Evolutionary conservation across 2,329 filamentous ascomycete species (phyloP).

Genomic region (Phialocephala subalpina): DNA sequence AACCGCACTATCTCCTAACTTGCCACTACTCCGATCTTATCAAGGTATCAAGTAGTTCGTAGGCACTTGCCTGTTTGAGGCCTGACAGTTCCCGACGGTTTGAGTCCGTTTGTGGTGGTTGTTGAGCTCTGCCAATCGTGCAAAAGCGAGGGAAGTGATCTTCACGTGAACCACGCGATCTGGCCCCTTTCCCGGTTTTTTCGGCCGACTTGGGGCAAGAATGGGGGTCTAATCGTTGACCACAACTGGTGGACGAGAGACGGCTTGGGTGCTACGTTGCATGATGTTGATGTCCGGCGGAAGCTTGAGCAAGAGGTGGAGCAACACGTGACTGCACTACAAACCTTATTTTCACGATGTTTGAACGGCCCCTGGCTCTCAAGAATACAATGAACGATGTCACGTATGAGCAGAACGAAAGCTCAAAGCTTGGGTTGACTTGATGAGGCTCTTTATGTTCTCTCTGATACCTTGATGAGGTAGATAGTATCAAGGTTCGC

Average conservation of each 20-base stretch:
- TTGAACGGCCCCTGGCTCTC: neutral
- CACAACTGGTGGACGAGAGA: neutral
- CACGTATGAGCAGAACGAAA: constrained; percentile 11
- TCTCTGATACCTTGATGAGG: neutral
- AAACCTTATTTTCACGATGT: neutral
- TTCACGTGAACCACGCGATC: constrained; percentile 17
- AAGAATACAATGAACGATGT: constrained; percentile 3
- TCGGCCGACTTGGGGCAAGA: neutral
- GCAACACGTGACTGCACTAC: neutral
- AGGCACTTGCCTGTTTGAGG: constrained; percentile 15
- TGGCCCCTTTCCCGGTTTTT: neutral
- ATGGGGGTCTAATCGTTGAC: constrained; percentile 1
- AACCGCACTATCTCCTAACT: neutral
- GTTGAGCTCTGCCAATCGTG: neutral
- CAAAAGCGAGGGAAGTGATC: constrained; percentile 13
- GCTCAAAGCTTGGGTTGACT: neutral
- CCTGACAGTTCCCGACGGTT: constrained; percentile 1
- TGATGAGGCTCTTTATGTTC: neutral
- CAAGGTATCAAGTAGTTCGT: constrained; percentile 14
- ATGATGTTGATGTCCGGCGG: neutral
- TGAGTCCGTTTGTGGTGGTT: neutral
- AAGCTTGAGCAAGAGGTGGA: neutral
- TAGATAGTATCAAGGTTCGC: neutral
- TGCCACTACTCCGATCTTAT: constrained; percentile 9
- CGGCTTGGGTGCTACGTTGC: constrained; percentile 22